These are phyloP conservation scores for Pichia rugopelliculosa DNA, from an alignment of 805 yeast species.

Conservation along the genomic window DNA sequence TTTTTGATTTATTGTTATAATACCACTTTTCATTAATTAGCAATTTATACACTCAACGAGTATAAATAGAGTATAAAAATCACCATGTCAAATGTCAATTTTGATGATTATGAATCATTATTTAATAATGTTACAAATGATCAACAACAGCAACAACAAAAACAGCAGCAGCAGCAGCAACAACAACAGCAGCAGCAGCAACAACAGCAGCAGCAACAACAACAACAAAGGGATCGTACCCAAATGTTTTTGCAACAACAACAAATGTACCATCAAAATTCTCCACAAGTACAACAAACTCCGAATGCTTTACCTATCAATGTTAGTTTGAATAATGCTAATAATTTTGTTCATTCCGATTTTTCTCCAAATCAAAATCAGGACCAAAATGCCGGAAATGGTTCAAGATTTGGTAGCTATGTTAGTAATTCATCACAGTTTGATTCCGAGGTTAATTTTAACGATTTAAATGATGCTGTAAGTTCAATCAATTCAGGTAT, in stretches of 20 bases:
- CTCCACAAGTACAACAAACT: slow-evolving; percentile 2
- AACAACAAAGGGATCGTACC: slow-evolving; percentile 3
- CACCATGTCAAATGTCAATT: slow-evolving; percentile 4
- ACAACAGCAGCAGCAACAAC: slow-evolving; percentile 5
- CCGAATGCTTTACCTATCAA: not conserved
- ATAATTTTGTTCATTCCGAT: not conserved
- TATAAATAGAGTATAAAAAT: too few relatives aligned
- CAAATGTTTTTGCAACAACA: slow-evolving; percentile 7
- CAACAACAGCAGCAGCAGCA: not conserved
- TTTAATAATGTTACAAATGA: slow-evolving; percentile 1
- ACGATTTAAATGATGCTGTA: slow-evolving; percentile 26
- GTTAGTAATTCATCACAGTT: slow-evolving; percentile 16
- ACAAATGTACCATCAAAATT: slow-evolving; percentile 8
- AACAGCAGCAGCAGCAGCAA: not conserved
- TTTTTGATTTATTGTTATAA: too few relatives aligned
- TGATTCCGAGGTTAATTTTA: slow-evolving; percentile 24
- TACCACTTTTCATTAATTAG: too few relatives aligned
- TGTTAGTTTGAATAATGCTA: slow-evolving; percentile 1
- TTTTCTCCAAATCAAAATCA: not conserved
- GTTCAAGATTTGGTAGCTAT: slow-evolving; percentile 16
- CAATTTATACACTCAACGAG: too few relatives aligned
- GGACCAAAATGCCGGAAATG: not conserved
- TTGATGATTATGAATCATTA: slow-evolving; percentile 11
- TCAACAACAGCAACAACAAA: not conserved
- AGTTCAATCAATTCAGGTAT: slow-evolving; percentile 25